Conservation (phyloP, 495 filamentous ascomycete species). For the Astrothelium macrocarpum region DNA sequence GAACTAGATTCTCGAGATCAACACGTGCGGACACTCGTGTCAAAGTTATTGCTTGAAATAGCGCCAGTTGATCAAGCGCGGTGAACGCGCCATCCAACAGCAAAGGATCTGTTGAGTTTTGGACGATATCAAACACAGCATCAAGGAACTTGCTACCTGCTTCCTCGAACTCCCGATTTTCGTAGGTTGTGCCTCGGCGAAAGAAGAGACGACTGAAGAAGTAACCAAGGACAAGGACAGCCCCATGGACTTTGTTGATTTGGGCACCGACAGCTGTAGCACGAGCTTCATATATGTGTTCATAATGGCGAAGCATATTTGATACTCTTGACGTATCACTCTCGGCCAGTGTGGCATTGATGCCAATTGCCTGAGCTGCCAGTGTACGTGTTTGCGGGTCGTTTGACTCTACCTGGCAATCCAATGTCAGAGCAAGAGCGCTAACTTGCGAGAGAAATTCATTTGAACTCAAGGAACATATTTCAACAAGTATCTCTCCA, state of each 20-base stretch:
- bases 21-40: slow-evolving; percentile 32
- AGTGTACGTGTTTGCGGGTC: slow-evolving; percentile 51
- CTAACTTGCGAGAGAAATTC: slow-evolving; percentile 35
- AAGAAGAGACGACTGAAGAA: slow-evolving; percentile 50
- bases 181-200: slow-evolving; percentile 29
- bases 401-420: slow-evolving; percentile 54
- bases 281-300: slow-evolving; percentile 40
- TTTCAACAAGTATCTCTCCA: slow-evolving; percentile 53
- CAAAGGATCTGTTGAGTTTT: slow-evolving; percentile 43
- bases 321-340: slow-evolving; percentile 31
- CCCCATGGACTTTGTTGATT: slow-evolving; percentile 51
- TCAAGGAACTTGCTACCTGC: slow-evolving; percentile 34
- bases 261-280: slow-evolving; percentile 50
- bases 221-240: slow-evolving; percentile 48
- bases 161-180: slow-evolving; percentile 23
- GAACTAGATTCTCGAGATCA: slow-evolving; percentile 40
- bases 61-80: slow-evolving; percentile 64
- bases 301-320: slow-evolving; percentile 36
- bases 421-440: slow-evolving; percentile 18
- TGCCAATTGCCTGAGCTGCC: slow-evolving; percentile 64
- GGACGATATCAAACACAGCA: slow-evolving; percentile 39
- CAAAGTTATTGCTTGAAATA: slow-evolving; percentile 49
- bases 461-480: slow-evolving; percentile 54
- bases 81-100: slow-evolving; percentile 52
- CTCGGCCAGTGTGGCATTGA: slow-evolving; percentile 59